Evolutionary conservation across 1,284 basidiomycete genomes (phyloP).

Genomic region (Trichosporon sp.): DNA sequence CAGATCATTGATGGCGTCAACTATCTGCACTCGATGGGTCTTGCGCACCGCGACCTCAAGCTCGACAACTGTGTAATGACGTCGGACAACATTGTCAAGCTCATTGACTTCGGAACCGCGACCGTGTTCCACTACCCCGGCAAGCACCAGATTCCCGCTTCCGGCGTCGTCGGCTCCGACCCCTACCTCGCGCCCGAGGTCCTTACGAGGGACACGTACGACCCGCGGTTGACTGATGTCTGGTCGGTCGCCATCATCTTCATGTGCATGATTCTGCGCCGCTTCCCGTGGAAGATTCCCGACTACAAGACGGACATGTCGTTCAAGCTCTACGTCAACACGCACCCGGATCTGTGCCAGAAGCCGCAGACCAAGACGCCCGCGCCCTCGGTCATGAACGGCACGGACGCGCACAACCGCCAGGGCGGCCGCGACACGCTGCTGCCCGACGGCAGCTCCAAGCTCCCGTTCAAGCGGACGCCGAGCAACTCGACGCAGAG

Average conservation of each 20-base stretch:
- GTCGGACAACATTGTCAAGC: constrained; percentile 87
- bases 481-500: constrained; percentile 39
- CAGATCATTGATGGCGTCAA: constrained; percentile 98
- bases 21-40: constrained; percentile 95
- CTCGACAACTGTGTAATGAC: constrained; percentile 99
- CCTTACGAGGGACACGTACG: constrained; percentile 76
- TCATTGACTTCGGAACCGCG: constrained; percentile 99
- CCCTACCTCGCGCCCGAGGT: constrained; percentile 99
- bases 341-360: constrained; percentile 81
- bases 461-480: constrained; percentile 46
- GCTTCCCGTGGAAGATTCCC: constrained; percentile 99
- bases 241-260: constrained; percentile 99
- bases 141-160: constrained; percentile 74
- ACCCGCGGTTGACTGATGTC: constrained; percentile 95
- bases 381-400: constrained; percentile 48
- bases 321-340: constrained; percentile 87
- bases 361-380: constrained; percentile 52
- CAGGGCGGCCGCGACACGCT: constrained; percentile 39
- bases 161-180: constrained; percentile 94
- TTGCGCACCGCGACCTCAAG: constrained; percentile 98
- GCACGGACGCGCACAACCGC: constrained; percentile 29
- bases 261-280: constrained; percentile 97
- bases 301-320: constrained; percentile 90
- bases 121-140: constrained; percentile 99
- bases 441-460: constrained; percentile 46